Conservation (phyloP, 2,329 filamentous ascomycete genomes). For the Colletotrichum eremochloae region DNA sequence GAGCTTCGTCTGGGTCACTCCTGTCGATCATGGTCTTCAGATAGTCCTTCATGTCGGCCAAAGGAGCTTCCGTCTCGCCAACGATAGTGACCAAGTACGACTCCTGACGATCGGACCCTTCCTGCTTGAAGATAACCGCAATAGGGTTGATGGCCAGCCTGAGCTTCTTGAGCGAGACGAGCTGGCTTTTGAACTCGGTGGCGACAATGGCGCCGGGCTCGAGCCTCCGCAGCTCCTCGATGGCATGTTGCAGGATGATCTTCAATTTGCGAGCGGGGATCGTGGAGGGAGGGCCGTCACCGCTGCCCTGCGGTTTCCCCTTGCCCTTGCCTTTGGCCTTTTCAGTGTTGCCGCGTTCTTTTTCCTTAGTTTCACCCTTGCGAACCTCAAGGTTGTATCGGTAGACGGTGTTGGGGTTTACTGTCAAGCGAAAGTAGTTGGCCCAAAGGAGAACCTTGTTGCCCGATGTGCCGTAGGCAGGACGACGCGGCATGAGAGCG, state of each 20-base stretch:
- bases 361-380: constrained; percentile 35
- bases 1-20: constrained; percentile 49
- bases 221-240: constrained; percentile 52
- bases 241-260: constrained; percentile 55
- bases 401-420: constrained; percentile 55
- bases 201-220: constrained; percentile 53
- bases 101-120: constrained; percentile 51
- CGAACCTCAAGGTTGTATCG: constrained; percentile 61
- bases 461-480: constrained; percentile 63
- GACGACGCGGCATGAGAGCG: constrained; percentile 57
- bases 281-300: constrained; percentile 44
- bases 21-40: constrained; percentile 58
- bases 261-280: constrained; percentile 60
- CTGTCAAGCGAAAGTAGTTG: constrained; percentile 65
- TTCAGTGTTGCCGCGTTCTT: constrained; percentile 23
- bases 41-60: constrained; percentile 60
- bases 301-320: constrained; percentile 34
- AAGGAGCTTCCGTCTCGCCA: constrained; percentile 53
- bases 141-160: constrained; percentile 52
- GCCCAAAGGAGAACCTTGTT: constrained; percentile 61
- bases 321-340: constrained; percentile 42
- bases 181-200: constrained; percentile 65
- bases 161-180: constrained; percentile 57
- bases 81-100: constrained; percentile 58
- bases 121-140: constrained; percentile 51